A percentile compares a stretch with the other conserved stretches of the same genome.
Conservation (phyloP, 257 asterid genomes). For the Solanum etuberosum region DNA sequence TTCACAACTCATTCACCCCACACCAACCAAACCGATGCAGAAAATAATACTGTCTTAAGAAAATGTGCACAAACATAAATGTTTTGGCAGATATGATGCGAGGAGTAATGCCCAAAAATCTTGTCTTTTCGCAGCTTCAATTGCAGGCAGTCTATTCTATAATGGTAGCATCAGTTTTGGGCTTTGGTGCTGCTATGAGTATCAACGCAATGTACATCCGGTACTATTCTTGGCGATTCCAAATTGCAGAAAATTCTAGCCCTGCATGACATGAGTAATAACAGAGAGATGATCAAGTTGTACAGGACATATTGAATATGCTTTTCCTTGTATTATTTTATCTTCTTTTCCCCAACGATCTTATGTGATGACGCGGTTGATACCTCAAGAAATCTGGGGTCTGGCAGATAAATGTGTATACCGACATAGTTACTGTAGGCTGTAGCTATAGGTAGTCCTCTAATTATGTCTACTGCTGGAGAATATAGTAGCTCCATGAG, state of each 20-base stretch:
- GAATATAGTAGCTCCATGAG: background rate
- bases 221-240: conserved; percentile 32
- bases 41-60: background rate
- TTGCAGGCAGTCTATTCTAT: conserved; percentile 47
- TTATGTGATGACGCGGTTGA: background rate
- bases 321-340: background rate
- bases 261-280: conserved; percentile 22
- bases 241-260: conserved; percentile 17
- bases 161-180: conserved; percentile 45
- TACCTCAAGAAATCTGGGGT: background rate
- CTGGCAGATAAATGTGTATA: background rate
- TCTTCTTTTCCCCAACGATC: background rate
- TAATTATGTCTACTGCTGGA: background rate
- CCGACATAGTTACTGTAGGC: background rate
- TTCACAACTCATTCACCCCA: background rate
- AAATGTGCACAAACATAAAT: background rate
- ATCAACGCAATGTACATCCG: conserved; percentile 38
- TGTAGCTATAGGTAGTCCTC: background rate
- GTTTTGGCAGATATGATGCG: background rate
- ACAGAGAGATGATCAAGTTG: background rate
- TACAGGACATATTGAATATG: background rate
- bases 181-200: conserved; percentile 48
- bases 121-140: conserved; percentile 37
- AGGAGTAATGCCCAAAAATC: background rate
- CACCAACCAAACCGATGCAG: background rate